Evolutionary conservation across 2,329 filamentous ascomycete genomes (phyloP).

Genomic region (Hymenoscyphus fraxineus): DNA sequence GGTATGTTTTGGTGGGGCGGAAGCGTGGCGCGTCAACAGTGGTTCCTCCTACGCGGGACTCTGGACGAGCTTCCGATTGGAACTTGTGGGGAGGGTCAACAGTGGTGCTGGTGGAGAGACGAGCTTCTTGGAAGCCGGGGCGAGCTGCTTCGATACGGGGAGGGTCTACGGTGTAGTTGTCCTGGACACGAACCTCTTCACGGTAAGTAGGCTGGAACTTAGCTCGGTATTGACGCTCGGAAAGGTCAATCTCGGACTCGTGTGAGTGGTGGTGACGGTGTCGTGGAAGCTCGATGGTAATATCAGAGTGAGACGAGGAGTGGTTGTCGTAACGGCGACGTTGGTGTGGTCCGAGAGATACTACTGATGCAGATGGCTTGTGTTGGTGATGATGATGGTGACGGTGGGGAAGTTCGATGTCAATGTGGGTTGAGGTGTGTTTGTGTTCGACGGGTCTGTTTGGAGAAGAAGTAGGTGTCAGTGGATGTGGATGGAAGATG

Average conservation of each 20-base stretch:
- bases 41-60: slow-evolving; percentile 24
- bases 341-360: slow-evolving; percentile 12
- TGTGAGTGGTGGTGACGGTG: slow-evolving; percentile 26
- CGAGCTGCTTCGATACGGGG: slow-evolving; percentile 35
- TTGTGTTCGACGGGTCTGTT: slow-evolving; percentile 36
- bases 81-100: slow-evolving; percentile 33
- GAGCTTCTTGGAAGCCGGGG: slow-evolving; percentile 31
- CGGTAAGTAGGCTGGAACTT: slow-evolving; percentile 50
- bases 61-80: slow-evolving; percentile 31
- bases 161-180: slow-evolving; percentile 60
- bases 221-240: slow-evolving; percentile 64
- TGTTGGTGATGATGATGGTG: slow-evolving; percentile 26
- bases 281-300: slow-evolving; percentile 37
- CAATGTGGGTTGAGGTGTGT: slow-evolving; percentile 45
- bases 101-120: slow-evolving; percentile 29
- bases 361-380: background rate
- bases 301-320: slow-evolving; percentile 41
- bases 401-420: slow-evolving; percentile 41
- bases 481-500: slow-evolving; percentile 6
- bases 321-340: slow-evolving; percentile 16
- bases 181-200: slow-evolving; percentile 40
- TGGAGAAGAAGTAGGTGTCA: slow-evolving; percentile 25
- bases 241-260: slow-evolving; percentile 50
- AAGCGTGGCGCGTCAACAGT: slow-evolving; percentile 34
- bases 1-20: slow-evolving; percentile 28